Conservation (phyloP, 805 yeast genomes). For the Nakazawaea laoshanensis region DNA sequence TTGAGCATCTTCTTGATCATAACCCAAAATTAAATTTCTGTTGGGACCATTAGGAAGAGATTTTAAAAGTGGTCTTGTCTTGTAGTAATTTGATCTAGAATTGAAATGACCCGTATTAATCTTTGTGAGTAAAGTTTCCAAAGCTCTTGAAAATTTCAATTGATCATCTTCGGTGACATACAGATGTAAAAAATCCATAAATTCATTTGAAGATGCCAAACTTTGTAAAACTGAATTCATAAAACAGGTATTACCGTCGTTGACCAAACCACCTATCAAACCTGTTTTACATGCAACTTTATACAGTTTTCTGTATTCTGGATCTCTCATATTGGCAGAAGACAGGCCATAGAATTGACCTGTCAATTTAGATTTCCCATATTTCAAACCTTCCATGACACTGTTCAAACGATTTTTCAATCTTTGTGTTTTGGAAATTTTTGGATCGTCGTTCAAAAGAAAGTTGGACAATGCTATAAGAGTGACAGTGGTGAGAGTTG, state of each 20-base stretch:
- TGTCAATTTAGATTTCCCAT: constrained; percentile 15
- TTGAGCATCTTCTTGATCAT: constrained; percentile 94
- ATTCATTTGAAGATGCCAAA: constrained; percentile 62
- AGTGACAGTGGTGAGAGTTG: constrained; percentile 3
- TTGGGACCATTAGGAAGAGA: constrained; percentile 68
- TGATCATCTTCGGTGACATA: constrained; percentile 17
- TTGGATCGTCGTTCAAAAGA: neutral
- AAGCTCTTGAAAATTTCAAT: constrained; percentile 40
- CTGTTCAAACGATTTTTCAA: constrained; percentile 14
- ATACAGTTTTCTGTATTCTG: constrained; percentile 13
- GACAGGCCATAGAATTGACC: constrained; percentile 11
- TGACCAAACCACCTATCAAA: constrained; percentile 79
- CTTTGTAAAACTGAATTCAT: constrained; percentile 88
- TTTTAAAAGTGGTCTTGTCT: constrained; percentile 50
- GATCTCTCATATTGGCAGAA: constrained; percentile 13
- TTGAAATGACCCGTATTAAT: constrained; percentile 49
- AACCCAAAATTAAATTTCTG: constrained; percentile 69
- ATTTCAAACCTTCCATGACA: constrained; percentile 13
- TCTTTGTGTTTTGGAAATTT: neutral
- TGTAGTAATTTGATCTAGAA: constrained; percentile 51
- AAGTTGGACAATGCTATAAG: constrained; percentile 4
- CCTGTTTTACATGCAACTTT: constrained; percentile 46
- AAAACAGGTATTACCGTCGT: constrained; percentile 92
- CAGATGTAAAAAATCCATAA: constrained; percentile 46
- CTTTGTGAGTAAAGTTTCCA: constrained; percentile 42